These are phyloP conservation scores for Suillus americanus DNA, from an alignment of 768 basidiomycete species.

Conservation along the genomic window DNA sequence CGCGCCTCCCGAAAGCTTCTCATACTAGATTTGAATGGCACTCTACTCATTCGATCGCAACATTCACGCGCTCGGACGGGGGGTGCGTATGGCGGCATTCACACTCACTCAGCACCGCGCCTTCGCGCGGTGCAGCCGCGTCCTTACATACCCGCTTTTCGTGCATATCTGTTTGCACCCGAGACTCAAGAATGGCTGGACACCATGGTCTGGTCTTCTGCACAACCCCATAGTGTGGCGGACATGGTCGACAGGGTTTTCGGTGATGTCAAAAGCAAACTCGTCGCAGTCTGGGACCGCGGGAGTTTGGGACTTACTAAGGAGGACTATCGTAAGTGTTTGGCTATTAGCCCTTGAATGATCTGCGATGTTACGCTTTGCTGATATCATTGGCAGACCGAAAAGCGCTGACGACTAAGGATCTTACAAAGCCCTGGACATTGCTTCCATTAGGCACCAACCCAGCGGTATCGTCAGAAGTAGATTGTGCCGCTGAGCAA, in stretches of 20 bases:
- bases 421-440: conserved; percentile 71
- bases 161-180: conserved; percentile 61
- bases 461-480: conserved; percentile 8
- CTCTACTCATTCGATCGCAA: conserved; percentile 61
- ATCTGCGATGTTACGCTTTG: conserved; percentile 3
- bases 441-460: conserved; percentile 25
- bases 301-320: conserved; percentile 69
- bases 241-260: conserved; percentile 74
- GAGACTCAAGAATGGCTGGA: conserved; percentile 68
- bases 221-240: conserved; percentile 74
- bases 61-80: conserved; percentile 27
- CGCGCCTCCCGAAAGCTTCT: conserved; percentile 56
- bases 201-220: conserved; percentile 88
- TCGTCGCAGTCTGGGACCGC: conserved; percentile 76
- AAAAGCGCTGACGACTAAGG: conserved; percentile 60
- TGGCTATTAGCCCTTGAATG: neutral
- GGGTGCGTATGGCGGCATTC: conserved; percentile 3
- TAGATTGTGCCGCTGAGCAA: neutral
- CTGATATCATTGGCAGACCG: conserved; percentile 9
- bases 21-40: conserved; percentile 76
- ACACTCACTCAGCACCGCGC: conserved; percentile 2
- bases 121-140: conserved; percentile 52
- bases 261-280: conserved; percentile 35
- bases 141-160: conserved; percentile 65
- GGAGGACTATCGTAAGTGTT: conserved; percentile 65